Percentiles rank a stretch among this genome's conserved stretches.
These are phyloP conservation scores for Nitzschia sp. DNA, from an alignment of 108 stramenopile genomes.

Conservation along the genomic window DNA sequence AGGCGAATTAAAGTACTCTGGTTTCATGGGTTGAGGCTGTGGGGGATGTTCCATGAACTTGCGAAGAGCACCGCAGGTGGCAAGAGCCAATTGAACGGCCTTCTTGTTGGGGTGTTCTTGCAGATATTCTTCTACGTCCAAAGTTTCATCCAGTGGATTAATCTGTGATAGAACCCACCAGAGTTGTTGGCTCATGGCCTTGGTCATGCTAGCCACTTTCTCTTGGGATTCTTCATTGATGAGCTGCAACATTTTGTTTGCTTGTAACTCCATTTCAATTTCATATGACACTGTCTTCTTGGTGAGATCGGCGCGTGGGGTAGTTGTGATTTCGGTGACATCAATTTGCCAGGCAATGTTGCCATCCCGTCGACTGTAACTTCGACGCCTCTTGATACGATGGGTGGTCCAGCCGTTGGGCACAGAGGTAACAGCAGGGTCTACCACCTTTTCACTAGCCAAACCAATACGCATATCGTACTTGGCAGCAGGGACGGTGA, in stretches of 20 bases:
- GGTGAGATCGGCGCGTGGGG: constrained; percentile 26
- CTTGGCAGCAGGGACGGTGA: constrained; percentile 70
- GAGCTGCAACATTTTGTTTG: constrained; percentile 54
- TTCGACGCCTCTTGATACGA: constrained; percentile 79
- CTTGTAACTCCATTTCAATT: constrained; percentile 79
- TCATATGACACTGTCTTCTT: constrained; percentile 63
- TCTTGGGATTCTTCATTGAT: constrained; percentile 54
- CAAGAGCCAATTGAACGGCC: constrained; percentile 64
- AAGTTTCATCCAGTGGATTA: constrained; percentile 73
- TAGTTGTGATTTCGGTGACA: constrained; percentile 78
- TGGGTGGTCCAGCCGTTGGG: constrained; percentile 60
- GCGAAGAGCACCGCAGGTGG: constrained; percentile 71
- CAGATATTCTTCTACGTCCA: constrained; percentile 79
- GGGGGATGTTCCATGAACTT: constrained; percentile 62
- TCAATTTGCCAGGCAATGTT: constrained; percentile 88
- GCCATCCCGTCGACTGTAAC: constrained; percentile 65
- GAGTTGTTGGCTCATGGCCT: constrained; percentile 57
- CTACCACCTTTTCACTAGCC: constrained; percentile 67
- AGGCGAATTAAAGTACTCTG: constrained; percentile 32
- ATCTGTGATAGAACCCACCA: constrained; percentile 80
- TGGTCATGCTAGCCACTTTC: constrained; percentile 44
- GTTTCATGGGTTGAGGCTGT: constrained; percentile 15
- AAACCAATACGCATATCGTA: constrained; percentile 73
- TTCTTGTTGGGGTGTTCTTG: constrained; percentile 58
- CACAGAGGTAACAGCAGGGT: constrained; percentile 35